Evolutionary conservation across 257 asterid species (phyloP).

Genomic region (Forsythia suspensa): DNA sequence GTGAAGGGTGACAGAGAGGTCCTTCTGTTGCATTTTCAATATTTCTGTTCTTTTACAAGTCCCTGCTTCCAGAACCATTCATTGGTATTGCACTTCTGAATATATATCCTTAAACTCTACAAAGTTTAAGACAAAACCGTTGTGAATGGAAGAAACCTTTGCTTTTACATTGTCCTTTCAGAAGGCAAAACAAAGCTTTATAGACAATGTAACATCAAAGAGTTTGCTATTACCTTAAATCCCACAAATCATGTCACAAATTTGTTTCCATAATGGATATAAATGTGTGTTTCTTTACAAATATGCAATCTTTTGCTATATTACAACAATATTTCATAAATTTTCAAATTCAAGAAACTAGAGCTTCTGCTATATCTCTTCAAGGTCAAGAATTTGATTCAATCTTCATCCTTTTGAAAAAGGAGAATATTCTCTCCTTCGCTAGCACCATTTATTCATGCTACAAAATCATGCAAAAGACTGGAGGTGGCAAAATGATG

Average conservation of each 20-base stretch:
- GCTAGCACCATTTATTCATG: not conserved
- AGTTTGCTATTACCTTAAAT: not conserved
- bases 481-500: conserved; percentile 50
- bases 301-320: conserved; percentile 34
- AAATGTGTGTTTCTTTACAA: conserved; percentile 34
- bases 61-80: no score
- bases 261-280: not conserved
- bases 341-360: conserved; percentile 10
- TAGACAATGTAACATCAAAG: not conserved
- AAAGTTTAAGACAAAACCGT: no score
- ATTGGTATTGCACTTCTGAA: no score
- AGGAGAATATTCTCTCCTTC: not conserved
- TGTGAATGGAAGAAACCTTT: no score
- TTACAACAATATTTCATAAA: conserved; percentile 28
- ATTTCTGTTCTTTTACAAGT: no score
- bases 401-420: no score
- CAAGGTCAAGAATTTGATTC: no score
- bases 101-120: no score
- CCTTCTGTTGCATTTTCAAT: no score
- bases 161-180: not conserved
- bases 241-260: not conserved
- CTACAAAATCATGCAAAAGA: conserved; percentile 53
- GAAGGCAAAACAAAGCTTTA: not conserved
- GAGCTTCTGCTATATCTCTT: not conserved
- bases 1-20: no score